phyloP scores from a whole-genome alignment of 148 eudicot genomes.

The Spergularia bocconei region DNA sequence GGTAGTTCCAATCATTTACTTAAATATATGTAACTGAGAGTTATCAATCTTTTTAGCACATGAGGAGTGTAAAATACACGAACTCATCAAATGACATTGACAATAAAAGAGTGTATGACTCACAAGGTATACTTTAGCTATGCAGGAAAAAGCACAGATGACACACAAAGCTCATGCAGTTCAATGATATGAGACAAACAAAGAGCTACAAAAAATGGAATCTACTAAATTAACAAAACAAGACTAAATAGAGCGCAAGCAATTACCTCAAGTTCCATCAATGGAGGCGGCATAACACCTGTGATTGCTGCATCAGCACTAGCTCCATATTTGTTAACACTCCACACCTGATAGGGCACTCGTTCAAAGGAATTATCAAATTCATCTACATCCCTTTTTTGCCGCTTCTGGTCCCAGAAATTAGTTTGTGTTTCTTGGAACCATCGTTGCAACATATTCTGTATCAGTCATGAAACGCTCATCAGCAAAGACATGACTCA shows the following conservation, averaged over 20 bases:
- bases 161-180: slow-evolving; percentile 4
- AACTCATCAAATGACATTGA: no score
- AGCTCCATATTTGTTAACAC: slow-evolving; percentile 79
- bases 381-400: slow-evolving; percentile 36
- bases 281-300: slow-evolving; percentile 93
- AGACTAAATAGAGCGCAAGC: background rate
- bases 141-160: no score
- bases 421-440: slow-evolving; percentile 53
- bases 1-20: no score
- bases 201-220: no score
- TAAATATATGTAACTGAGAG: no score
- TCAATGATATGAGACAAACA: background rate
- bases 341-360: slow-evolving; percentile 92
- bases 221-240: background rate
- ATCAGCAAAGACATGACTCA: slow-evolving; percentile 17
- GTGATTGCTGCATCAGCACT: slow-evolving; percentile 95
- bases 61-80: no score
- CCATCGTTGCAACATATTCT: slow-evolving; percentile 80
- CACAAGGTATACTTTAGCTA: no score
- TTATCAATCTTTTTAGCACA: no score
- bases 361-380: slow-evolving; percentile 44
- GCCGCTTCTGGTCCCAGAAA: slow-evolving; percentile 48
- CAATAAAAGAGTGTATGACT: no score
- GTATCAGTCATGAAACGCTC: slow-evolving; percentile 44
- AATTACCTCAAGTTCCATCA: slow-evolving; percentile 81